Evolutionary conservation across 495 filamentous ascomycete genomes (phyloP).

Genomic region (Talaromyces thailandensis): DNA sequence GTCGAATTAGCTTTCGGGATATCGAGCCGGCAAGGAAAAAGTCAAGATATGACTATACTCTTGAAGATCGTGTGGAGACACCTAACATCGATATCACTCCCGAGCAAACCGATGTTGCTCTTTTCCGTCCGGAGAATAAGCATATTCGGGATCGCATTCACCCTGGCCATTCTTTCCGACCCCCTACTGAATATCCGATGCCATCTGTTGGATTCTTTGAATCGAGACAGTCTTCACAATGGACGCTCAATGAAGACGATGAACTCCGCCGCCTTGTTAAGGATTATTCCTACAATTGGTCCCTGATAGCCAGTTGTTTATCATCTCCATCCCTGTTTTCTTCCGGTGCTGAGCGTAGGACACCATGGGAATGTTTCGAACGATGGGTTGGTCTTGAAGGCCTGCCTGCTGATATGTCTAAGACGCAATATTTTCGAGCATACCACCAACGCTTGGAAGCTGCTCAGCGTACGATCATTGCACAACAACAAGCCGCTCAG

Average conservation of each 20-base stretch:
- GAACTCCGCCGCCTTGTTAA: conserved; percentile 75
- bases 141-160: conserved; percentile 82
- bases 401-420: conserved; percentile 80
- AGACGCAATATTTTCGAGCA: conserved; percentile 83
- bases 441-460: conserved; percentile 74
- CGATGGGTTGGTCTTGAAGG: conserved; percentile 88
- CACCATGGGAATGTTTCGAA: conserved; percentile 98
- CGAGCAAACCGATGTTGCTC: conserved; percentile 67
- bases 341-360: conserved; percentile 79
- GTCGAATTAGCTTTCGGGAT: conserved; percentile 63
- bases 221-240: conserved; percentile 73
- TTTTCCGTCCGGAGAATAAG: conserved; percentile 87
- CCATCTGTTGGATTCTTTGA: conserved; percentile 86
- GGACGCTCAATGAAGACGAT: conserved; percentile 84
- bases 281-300: conserved; percentile 96
- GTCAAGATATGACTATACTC: conserved; percentile 68
- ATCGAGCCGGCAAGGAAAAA: conserved; percentile 64
- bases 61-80: conserved; percentile 50
- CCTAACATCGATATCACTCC: conserved; percentile 48
- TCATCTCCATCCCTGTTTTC: conserved; percentile 63
- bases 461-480: conserved; percentile 57
- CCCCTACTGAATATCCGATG: conserved; percentile 85
- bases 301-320: conserved; percentile 74
- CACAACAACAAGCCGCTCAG: conserved; percentile 49
- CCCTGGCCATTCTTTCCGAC: conserved; percentile 84